phyloP scores from a whole-genome alignment of 2,329 filamentous ascomycete genomes.

The Emmonsia crescens region DNA sequence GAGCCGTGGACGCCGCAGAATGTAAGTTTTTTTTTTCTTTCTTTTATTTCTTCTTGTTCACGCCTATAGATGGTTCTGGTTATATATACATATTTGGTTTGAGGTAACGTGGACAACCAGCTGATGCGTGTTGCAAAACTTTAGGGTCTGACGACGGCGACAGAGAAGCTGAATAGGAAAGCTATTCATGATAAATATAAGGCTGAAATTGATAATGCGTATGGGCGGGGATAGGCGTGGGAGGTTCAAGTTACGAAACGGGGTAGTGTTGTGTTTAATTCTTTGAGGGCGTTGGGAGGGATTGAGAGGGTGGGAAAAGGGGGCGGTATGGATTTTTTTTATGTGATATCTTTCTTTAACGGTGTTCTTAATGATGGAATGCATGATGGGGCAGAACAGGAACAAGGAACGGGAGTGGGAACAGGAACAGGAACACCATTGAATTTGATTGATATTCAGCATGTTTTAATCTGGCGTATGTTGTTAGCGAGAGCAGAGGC shows the following conservation, averaged over 20 bases:
- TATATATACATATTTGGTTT: too few species aligned
- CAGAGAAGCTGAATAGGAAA: constrained; percentile 2
- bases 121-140: not conserved
- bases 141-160: constrained; percentile 3
- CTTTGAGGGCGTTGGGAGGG: not conserved
- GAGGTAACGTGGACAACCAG: not conserved
- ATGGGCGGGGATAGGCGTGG: not conserved
- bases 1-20: constrained; percentile 35
- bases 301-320: too few species aligned
- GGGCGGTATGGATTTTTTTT: too few species aligned
- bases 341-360: not conserved
- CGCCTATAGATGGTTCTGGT: too few species aligned
- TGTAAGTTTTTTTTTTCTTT: constrained; percentile 40
- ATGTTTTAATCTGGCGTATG: not conserved
- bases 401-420: too few species aligned
- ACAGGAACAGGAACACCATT: too few species aligned
- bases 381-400: not conserved
- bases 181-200: constrained; percentile 1
- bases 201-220: not conserved
- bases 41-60: not conserved
- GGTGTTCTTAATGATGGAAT: not conserved
- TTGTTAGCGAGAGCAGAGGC: not conserved
- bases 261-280: too few species aligned
- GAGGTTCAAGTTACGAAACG: not conserved
- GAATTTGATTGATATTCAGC: not conserved